These are phyloP conservation scores for Gonapodya prolifera DNA, from an alignment of 192 early-diverging fungal genomes.

Conservation along the genomic window DNA sequence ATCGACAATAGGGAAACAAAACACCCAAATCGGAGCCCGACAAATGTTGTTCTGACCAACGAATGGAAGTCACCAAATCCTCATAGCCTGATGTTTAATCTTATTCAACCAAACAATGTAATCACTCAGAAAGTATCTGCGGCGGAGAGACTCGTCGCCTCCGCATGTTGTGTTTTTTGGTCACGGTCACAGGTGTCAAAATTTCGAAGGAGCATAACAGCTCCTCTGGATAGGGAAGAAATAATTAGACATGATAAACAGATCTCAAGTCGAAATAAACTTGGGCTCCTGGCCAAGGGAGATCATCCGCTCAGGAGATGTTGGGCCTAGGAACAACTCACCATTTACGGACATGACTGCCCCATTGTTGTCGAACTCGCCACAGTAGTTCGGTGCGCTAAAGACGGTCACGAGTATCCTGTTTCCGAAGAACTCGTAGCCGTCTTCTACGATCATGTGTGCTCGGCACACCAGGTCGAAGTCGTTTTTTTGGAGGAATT, in stretches of 20 bases:
- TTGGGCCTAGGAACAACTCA: too few species aligned
- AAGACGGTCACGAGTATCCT: slow-evolving; percentile 86
- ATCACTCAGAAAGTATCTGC: background rate
- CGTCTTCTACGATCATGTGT: slow-evolving; percentile 94
- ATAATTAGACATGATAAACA: background rate
- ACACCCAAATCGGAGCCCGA: background rate
- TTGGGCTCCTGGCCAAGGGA: too few species aligned
- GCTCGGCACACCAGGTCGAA: slow-evolving; percentile 74
- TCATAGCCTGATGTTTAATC: background rate
- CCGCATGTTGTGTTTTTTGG: background rate
- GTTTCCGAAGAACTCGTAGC: slow-evolving; percentile 94
- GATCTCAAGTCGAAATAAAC: too few species aligned
- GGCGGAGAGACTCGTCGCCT: background rate
- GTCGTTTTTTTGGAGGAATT: slow-evolving; percentile 73
- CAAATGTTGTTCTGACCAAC: background rate
- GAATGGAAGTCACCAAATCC: background rate
- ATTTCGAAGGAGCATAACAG: slow-evolving; percentile 4
- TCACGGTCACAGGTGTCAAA: slow-evolving; percentile 1
- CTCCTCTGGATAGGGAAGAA: slow-evolving; percentile 1
- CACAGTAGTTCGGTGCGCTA: slow-evolving; percentile 93
- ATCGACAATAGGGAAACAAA: too few species aligned
- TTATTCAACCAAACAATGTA: background rate
- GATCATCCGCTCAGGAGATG: too few species aligned
- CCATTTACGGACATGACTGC: background rate
- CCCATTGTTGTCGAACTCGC: slow-evolving; percentile 16